Base-by-base conservation (phyloP, 768 basidiomycete genomes). In the Mrakia gelida region DNA sequence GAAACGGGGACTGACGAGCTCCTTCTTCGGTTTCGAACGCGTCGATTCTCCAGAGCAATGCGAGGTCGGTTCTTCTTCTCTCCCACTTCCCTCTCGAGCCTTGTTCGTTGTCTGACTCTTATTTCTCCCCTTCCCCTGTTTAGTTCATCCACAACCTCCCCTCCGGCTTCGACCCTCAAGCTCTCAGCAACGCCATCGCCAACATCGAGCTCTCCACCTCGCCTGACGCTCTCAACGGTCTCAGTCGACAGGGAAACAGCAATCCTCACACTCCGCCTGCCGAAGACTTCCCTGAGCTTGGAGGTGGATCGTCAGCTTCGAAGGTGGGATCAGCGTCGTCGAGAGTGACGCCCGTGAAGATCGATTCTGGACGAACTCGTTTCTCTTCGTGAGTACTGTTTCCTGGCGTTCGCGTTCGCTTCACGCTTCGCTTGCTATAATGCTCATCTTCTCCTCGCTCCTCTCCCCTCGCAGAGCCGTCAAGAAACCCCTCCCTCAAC, bases 361-460 rank as follows among this genome's bases (percentile, higher is more conserved):
- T 90, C 75, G 97, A 99, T 83, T 91, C 94, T 0, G 88, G 93
- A 21, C 88, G 94, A n/a, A 93, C 93, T 13, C 87, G 96, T 63
- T 99, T 98, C 67, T 75, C 73, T 4, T 75, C 78, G 77, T 77
- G 52, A 34, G 76, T 65, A 6, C n/a, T 32, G 18, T 21, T 21
- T 52, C 15, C 18, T 45, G 2, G 1, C n/a, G 38, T 38, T 38
- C 38, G 38, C 38, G 38, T 38, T 41, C 26, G 34, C 18, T 59
- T 28, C 28, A 77, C 61, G 21, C 49, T 52, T 28, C 72, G 63
- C 8, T 68, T 59, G 73, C 67, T 74, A 3, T 8, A 54, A 41
- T 32, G 43, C 38, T 62, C 61, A 28, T 23, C 76, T 16, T 38
- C 61, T 28, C 21, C 61, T 34, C 3, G 28, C 32, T 71, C 30